Evolutionary conservation across 768 basidiomycete species (phyloP), one percentile per base, ranked within the genome.

Genomic region (Auricularia heimuer): DNA sequence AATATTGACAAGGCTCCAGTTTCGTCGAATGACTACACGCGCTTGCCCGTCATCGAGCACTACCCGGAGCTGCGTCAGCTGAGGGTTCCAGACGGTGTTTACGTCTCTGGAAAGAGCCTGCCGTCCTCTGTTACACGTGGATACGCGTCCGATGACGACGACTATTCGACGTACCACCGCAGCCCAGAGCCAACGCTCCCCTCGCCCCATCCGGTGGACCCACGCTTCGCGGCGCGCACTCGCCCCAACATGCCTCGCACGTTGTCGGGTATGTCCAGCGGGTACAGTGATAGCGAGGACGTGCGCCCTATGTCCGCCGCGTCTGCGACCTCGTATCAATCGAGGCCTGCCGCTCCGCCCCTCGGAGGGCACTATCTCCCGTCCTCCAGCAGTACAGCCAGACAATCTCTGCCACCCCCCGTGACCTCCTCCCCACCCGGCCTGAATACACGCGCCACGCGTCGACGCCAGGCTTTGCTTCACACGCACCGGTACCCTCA

Each of bases 51-150:
- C 36, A 79, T 91, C 62, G 88, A 90, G 66, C 81, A 83, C 70
- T 91, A 90, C 68, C 84, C 89, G 39, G 87, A 89, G 71, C 81
- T 92, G 65, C 83, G 85, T 64, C 79, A 76, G 66, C 78, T 92
- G 64, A 81, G 80, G 21, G 84, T 89, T 35, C 89, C 89, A 3
- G 81, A 82, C 64, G 86, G 87, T 3, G 76, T 91, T n/a, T 91
- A 88, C 71, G 78, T 83, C 54, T 89, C 87, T 66, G 87, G 85
- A 71, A 89, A 89, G 75, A 79, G 75, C 2, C 54, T 72, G 34
- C 75, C 75, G 68, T 51, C 47, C 18, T 6, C 47, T 51, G 67
- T 75, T 64, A 71, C 74, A 36, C 81, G 83, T 68, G 77, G 79
- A 3, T 66, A 71, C 36, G 61, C 65, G 11, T 70, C 70, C 65